Conservation (phyloP, 2,329 filamentous ascomycete species). For the Bisporella sp. region DNA sequence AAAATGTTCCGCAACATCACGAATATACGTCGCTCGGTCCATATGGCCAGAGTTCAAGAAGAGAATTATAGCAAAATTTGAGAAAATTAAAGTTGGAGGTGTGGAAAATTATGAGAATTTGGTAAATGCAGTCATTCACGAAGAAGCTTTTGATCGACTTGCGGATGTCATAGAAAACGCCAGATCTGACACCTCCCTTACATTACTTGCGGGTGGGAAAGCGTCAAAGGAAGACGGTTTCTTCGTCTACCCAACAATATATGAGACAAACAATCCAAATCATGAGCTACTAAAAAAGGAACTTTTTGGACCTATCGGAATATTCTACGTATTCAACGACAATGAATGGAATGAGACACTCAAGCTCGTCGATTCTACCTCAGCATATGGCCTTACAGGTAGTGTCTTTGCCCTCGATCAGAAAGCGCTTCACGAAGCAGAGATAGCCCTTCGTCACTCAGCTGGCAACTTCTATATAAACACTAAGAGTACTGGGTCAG, state of each 20-base stretch:
- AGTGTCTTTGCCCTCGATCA: slow-evolving; percentile 69
- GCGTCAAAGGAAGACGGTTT: slow-evolving; percentile 75
- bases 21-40: slow-evolving; percentile 70
- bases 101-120: slow-evolving; percentile 68
- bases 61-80: slow-evolving; percentile 59
- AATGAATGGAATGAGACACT: slow-evolving; percentile 47
- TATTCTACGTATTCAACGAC: slow-evolving; percentile 74
- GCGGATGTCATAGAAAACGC: slow-evolving; percentile 69
- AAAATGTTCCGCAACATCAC: slow-evolving; percentile 82
- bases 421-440: slow-evolving; percentile 56
- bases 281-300: slow-evolving; percentile 72
- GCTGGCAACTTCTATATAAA: slow-evolving; percentile 86
- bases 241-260: slow-evolving; percentile 80
- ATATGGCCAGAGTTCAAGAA: slow-evolving; percentile 66
- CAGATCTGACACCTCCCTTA: slow-evolving; percentile 66
- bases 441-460: slow-evolving; percentile 63
- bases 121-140: slow-evolving; percentile 82
- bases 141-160: slow-evolving; percentile 74
- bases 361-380: slow-evolving; percentile 61
- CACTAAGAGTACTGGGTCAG: slow-evolving; percentile 70
- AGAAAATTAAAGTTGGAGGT: slow-evolving; percentile 63
- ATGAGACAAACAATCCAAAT: slow-evolving; percentile 63
- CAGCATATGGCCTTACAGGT: slow-evolving; percentile 73
- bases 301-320: slow-evolving; percentile 75
- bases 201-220: slow-evolving; percentile 67